Evolutionary conservation across 805 yeast genomes (phyloP).

Genomic region (Jamesozyma spencerorum): DNA sequence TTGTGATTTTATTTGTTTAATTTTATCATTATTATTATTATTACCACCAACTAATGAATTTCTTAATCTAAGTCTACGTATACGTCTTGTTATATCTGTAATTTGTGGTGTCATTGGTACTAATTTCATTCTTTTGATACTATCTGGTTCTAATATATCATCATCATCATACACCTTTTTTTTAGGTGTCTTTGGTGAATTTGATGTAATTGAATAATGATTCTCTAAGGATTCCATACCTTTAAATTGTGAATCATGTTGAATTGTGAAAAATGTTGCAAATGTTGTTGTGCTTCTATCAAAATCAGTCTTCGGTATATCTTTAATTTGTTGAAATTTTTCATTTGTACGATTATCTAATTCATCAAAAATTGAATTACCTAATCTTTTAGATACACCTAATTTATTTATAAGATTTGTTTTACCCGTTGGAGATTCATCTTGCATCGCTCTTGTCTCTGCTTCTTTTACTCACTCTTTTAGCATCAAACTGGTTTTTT

Average conservation of each 20-base stretch:
- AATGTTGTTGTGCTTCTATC: neutral
- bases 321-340: conserved; percentile 12
- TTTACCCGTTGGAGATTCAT: conserved; percentile 5
- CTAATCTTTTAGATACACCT: conserved; percentile 30
- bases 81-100: conserved; percentile 21
- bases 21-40: neutral
- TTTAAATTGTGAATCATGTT: conserved; percentile 21
- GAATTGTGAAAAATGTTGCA: conserved; percentile 11
- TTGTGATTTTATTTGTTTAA: conserved; percentile 12
- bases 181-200: conserved; percentile 10
- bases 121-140: conserved; percentile 8
- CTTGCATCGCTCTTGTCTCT: too few relatives aligned
- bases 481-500: too few relatives aligned
- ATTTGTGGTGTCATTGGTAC: conserved; percentile 10
- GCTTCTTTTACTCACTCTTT: too few relatives aligned
- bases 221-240: conserved; percentile 29
- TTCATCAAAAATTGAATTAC: conserved; percentile 29
- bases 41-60: conserved; percentile 8
- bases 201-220: conserved; percentile 21
- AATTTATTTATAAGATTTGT: conserved; percentile 10
- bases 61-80: conserved; percentile 19
- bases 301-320: neutral
- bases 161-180: neutral
- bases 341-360: conserved; percentile 28
- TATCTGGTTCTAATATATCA: conserved; percentile 3